A percentile compares a stretch with the other conserved stretches of the same genome.
phyloP scores from a whole-genome alignment of 2,329 filamentous ascomycete species.

The Didymella sp. region DNA sequence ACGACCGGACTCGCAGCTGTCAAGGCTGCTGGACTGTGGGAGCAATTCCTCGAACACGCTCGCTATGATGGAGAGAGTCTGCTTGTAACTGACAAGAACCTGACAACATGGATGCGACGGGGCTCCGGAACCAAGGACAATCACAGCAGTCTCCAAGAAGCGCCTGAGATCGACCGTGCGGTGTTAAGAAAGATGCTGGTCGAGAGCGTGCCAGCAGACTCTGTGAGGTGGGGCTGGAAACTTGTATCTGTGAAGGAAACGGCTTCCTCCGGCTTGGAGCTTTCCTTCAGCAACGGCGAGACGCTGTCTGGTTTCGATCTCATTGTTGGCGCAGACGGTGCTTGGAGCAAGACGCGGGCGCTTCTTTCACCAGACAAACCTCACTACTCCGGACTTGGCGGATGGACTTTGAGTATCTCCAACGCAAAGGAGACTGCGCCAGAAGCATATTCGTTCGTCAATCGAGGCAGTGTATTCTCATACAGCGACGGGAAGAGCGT shows the following conservation, averaged over 20 bases:
- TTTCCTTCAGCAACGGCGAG: slow-evolving; percentile 40
- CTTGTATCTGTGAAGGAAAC: slow-evolving; percentile 28
- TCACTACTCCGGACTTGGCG: slow-evolving; percentile 48
- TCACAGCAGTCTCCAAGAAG: slow-evolving; percentile 24
- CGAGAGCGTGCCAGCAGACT: slow-evolving; percentile 30
- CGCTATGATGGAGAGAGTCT: slow-evolving; percentile 55
- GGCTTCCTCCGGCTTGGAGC: slow-evolving; percentile 11
- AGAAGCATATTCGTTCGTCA: slow-evolving; percentile 43
- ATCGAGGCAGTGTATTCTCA: slow-evolving; percentile 44
- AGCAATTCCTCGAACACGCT: slow-evolving; percentile 55
- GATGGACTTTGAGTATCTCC: slow-evolving; percentile 42
- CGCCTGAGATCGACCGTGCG: slow-evolving; percentile 37
- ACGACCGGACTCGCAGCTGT: slow-evolving; percentile 60
- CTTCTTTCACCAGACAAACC: slow-evolving; percentile 42
- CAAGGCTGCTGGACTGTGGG: slow-evolving; percentile 57
- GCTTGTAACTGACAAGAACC: slow-evolving; percentile 49
- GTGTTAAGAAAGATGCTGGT: slow-evolving; percentile 33
- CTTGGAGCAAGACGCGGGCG: slow-evolving; percentile 51
- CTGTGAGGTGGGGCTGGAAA: slow-evolving; percentile 35
- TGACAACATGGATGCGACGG: slow-evolving; percentile 33
- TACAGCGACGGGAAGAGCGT: slow-evolving; percentile 40
- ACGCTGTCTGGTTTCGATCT: slow-evolving; percentile 49
- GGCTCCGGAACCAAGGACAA: slow-evolving; percentile 17
- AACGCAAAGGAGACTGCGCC: slow-evolving; percentile 36
- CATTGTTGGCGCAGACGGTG: slow-evolving; percentile 55